Evolutionary conservation across 1,284 basidiomycete genomes (phyloP), one percentile per base, ranked within the genome.

Genomic region (Clitocybe nebularis): DNA sequence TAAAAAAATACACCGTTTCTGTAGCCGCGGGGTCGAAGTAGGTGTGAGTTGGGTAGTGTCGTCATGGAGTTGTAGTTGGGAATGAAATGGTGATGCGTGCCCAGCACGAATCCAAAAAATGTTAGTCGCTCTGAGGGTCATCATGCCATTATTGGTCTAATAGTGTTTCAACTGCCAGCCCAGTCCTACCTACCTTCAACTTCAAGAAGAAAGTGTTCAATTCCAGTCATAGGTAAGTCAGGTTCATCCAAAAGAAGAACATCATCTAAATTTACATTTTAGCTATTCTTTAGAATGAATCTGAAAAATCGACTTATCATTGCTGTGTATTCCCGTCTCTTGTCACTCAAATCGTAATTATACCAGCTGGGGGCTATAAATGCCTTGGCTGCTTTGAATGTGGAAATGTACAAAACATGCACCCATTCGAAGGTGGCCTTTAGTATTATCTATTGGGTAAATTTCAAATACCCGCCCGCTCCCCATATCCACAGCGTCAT

Each of bases 121-220:
- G 39, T 45, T 13, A 44, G 48, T 41, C 21, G 10, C 17, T 33
- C 10, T 25, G n/a, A 24, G 14, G 36, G 30, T 19, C 36, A 45
- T 40, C 41, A 24, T 22, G 34, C 38, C n/a, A 36, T 41, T 38
- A 36, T 34, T 47, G 39, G 22, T 14, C 14, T 26, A 20, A 14
- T 25, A 23, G 25, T 30, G 20, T 17, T 21, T 36, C 25, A 23
- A 14, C 16, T 19, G 25, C 32, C 43, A 45, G 39, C 37, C 39
- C 39, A 28, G 28, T 32, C 42, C 25, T 13, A 40, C 39, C 35
- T 22, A 19, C 14, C 25, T 36, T 23, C 39, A 46, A 44, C 34
- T 36, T 49, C 54, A 43, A 67, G 65, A 69, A 68, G 67, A 68
- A 67, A 67, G 57, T 62, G 54, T 63, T 54, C 57, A 59, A 59